Conservation (phyloP, 805 yeast genomes). For the Candida railenensis region DNA sequence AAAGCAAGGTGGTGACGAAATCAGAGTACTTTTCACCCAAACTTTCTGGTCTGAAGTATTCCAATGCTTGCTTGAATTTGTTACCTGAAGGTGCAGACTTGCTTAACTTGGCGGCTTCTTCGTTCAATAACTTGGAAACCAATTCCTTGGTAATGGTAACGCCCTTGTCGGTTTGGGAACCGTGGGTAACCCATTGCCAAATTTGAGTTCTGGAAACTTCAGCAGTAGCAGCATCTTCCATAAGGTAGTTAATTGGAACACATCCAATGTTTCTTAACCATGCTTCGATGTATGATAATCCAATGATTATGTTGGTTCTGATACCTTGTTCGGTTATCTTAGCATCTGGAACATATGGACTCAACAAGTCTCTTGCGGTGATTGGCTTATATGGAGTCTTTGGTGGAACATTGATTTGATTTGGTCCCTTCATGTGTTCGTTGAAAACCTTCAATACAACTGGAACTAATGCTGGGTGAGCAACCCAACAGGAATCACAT, state of each 20-base stretch:
- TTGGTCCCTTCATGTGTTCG: conserved; percentile 79
- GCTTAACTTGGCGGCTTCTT: conserved; percentile 56
- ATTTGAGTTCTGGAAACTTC: conserved; percentile 82
- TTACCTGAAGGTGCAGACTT: conserved; percentile 53
- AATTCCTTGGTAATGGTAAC: conserved; percentile 58
- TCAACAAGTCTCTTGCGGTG: conserved; percentile 57
- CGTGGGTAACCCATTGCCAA: conserved; percentile 81
- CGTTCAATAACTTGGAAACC: conserved; percentile 55
- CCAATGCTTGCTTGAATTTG: conserved; percentile 68
- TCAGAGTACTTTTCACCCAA: conserved; percentile 72
- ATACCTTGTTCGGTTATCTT: conserved; percentile 70
- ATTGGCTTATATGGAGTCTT: conserved; percentile 50
- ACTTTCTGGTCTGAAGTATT: conserved; percentile 70
- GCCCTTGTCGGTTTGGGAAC: conserved; percentile 59
- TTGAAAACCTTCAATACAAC: conserved; percentile 72
- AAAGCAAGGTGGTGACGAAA: conserved; percentile 72
- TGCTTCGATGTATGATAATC: conserved; percentile 78
- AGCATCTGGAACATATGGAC: conserved; percentile 62
- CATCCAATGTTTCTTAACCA: conserved; percentile 85
- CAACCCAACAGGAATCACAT: conserved; percentile 89
- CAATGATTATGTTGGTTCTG: conserved; percentile 69
- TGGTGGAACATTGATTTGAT: conserved; percentile 63
- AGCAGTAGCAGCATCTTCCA: conserved; percentile 92
- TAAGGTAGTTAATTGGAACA: conserved; percentile 79
- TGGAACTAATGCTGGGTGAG: conserved; percentile 79